A percentile compares a stretch with the other conserved stretches of the same genome.
Evolutionary conservation across 192 early-diverging fungal species (phyloP).

Genomic region (Thamnidium elegans): DNA sequence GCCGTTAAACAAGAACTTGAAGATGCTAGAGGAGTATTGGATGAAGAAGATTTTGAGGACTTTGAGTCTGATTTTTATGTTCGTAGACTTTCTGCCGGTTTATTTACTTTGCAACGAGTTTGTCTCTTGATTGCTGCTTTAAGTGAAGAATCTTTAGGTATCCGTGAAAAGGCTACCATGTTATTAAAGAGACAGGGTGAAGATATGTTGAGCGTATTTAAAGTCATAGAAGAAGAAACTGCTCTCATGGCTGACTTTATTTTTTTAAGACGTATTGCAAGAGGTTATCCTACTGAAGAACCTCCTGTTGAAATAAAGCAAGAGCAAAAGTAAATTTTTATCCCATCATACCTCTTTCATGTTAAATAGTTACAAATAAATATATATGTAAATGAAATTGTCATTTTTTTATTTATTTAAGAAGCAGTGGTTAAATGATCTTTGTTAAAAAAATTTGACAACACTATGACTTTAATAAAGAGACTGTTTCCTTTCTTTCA

Average conservation of each 20-base stretch:
- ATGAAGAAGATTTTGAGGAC: conserved; percentile 60
- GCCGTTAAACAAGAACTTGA: conserved; percentile 56
- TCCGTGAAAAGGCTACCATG: conserved; percentile 8
- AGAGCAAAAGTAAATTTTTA: too few relatives aligned
- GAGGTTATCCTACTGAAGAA: background rate
- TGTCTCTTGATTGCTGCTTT: conserved; percentile 69
- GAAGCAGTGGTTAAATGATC: too few relatives aligned
- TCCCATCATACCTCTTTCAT: too few relatives aligned
- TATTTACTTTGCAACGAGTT: conserved; percentile 76
- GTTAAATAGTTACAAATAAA: too few relatives aligned
- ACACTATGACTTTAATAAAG: too few relatives aligned
- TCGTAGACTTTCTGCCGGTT: conserved; percentile 68
- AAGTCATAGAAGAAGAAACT: conserved; percentile 27
- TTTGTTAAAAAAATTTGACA: too few relatives aligned
- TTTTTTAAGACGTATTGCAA: conserved; percentile 19
- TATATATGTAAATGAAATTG: too few relatives aligned
- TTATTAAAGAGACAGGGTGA: conserved; percentile 21
- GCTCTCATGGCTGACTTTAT: conserved; percentile 23
- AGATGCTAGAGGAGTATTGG: conserved; percentile 43
- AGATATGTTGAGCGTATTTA: conserved; percentile 18
- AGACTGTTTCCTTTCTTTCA: too few relatives aligned
- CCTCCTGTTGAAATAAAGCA: too few relatives aligned
- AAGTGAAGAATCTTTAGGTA: conserved; percentile 47
- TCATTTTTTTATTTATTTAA: too few relatives aligned
- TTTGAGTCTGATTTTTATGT: conserved; percentile 64